Conservation (phyloP, 208 protist species). For the Crithidia expoeki region DNA sequence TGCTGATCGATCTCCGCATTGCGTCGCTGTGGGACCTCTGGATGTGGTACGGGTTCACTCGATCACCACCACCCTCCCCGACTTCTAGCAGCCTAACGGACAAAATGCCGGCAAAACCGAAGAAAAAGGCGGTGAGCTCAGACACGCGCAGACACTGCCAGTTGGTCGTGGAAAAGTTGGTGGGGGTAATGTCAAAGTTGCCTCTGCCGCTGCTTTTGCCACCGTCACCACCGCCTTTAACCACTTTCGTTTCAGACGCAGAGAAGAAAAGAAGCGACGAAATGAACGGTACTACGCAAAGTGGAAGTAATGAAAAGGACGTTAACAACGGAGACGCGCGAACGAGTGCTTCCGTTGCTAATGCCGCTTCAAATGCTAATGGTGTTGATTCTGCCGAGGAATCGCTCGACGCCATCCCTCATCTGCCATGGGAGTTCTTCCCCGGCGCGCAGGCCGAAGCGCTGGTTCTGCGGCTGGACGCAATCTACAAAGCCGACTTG, state of each 20-base stretch:
- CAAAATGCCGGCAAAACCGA: neutral
- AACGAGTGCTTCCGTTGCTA: neutral
- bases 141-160: neutral
- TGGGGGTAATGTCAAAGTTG: neutral
- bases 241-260: neutral
- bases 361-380: neutral
- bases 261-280: neutral
- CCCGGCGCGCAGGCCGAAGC: conserved; percentile 4
- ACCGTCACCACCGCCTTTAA: neutral
- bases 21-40: conserved; percentile 23
- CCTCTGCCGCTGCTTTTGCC: neutral
- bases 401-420: neutral
- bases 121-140: neutral
- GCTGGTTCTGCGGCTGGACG: conserved; percentile 12
- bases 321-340: neutral
- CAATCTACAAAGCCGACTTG: neutral
- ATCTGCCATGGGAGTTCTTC: conserved; percentile 22
- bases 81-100: neutral
- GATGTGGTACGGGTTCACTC: conserved; percentile 14
- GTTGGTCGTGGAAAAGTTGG: neutral
- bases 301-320: neutral
- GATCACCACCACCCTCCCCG: neutral
- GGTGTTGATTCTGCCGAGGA: neutral
- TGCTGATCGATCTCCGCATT: conserved; percentile 19
- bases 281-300: neutral